Evolutionary conservation across 176 grass and related monocot species (phyloP).

Genomic region (Oropetium thomaeum): DNA sequence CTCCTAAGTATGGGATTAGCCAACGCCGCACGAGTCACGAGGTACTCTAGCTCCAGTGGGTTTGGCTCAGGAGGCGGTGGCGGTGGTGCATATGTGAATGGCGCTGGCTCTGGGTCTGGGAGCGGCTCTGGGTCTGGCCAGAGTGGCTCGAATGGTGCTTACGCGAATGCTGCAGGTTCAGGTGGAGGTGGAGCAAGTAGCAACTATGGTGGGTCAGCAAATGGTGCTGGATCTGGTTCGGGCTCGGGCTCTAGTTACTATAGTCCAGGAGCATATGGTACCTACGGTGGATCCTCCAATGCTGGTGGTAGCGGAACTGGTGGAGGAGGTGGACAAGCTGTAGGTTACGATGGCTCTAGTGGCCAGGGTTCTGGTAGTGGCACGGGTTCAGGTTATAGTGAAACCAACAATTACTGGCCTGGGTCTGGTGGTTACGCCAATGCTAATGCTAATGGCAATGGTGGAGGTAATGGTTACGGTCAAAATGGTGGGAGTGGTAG

Average conservation of each 20-base stretch:
- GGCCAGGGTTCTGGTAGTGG: background rate
- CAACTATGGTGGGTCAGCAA: background rate
- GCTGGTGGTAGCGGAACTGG: background rate
- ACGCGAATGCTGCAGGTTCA: background rate
- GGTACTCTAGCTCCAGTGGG: background rate
- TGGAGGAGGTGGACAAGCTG: background rate
- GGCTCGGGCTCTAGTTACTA: background rate
- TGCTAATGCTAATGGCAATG: background rate
- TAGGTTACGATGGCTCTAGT: background rate
- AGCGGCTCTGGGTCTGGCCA: background rate
- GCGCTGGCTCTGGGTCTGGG: background rate
- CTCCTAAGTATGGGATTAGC: background rate
- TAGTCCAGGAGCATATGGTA: background rate
- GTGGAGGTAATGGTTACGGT: background rate
- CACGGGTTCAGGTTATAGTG: background rate
- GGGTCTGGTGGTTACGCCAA: background rate
- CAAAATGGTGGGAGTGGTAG: background rate
- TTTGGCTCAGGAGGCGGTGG: background rate
- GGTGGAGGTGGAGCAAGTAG: background rate
- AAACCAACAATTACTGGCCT: background rate
- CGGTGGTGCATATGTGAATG: background rate
- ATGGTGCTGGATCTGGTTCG: background rate
- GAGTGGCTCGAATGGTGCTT: background rate
- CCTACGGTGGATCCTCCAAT: background rate
- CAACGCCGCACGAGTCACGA: background rate